Conservation (phyloP, 371 early-diverging fungal species). For the Mucor ambiguus region DNA sequence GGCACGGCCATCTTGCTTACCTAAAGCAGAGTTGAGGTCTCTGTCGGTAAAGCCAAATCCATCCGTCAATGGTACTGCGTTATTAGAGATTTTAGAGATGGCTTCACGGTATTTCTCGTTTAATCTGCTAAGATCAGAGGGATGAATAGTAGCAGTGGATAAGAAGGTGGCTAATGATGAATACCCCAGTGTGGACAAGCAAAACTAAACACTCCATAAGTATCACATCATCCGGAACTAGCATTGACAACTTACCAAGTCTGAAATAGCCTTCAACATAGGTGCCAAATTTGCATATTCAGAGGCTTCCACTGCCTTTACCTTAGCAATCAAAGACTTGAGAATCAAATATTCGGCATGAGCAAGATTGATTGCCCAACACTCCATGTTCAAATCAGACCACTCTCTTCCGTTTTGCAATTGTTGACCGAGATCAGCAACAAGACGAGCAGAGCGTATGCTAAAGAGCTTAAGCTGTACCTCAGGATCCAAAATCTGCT, state of each 20-base stretch:
- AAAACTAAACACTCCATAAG: constrained; percentile 26
- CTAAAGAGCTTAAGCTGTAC: constrained; percentile 62
- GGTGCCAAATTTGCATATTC: constrained; percentile 24
- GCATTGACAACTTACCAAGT: constrained; percentile 33
- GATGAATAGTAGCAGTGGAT: constrained; percentile 38
- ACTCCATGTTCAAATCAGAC: constrained; percentile 60
- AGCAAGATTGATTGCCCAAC: constrained; percentile 52
- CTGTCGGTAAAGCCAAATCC: constrained; percentile 70
- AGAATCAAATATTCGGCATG: constrained; percentile 48
- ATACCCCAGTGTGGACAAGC: constrained; percentile 30
- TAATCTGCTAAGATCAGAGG: constrained; percentile 28
- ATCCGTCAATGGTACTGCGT: constrained; percentile 69
- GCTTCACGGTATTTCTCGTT: constrained; percentile 27
- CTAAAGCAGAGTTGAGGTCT: constrained; percentile 66
- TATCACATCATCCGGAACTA: too few species aligned
- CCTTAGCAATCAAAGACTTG: constrained; percentile 19
- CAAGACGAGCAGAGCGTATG: constrained; percentile 61
- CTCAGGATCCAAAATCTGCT: constrained; percentile 41
- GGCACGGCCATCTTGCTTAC: constrained; percentile 64
- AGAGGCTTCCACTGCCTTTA: constrained; percentile 8
- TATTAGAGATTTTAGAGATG: constrained; percentile 46
- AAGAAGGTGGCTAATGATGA: constrained; percentile 39
- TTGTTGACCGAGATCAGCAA: constrained; percentile 47
- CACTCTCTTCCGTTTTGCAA: constrained; percentile 41
- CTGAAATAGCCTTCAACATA: constrained; percentile 26